Conservation (phyloP, 1,139 yeast species). For the Kurtzmaniella quercitrusa region DNA sequence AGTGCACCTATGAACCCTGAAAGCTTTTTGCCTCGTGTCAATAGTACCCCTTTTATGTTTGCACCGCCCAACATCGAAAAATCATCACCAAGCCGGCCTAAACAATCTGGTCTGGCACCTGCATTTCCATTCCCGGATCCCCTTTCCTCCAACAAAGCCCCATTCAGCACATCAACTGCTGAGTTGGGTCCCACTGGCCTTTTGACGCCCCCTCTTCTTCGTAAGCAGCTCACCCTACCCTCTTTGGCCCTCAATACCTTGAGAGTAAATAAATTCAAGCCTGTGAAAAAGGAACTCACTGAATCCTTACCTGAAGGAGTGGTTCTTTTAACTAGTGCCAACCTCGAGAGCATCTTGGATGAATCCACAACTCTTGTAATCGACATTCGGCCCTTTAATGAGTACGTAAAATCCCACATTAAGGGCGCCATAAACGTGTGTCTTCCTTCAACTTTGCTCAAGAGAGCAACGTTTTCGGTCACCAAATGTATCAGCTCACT, state of each 20-base stretch:
- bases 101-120: not conserved
- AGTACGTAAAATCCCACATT: conserved; percentile 50
- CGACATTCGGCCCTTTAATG: conserved; percentile 71
- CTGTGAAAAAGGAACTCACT: conserved; percentile 7
- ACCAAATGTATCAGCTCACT: conserved; percentile 54
- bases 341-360: conserved; percentile 10
- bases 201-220: conserved; percentile 3
- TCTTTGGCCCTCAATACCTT: conserved; percentile 4
- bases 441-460: conserved; percentile 72
- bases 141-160: not conserved
- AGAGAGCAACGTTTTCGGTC: conserved; percentile 61
- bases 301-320: conserved; percentile 4
- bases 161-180: not conserved
- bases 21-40: no score
- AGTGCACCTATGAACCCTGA: no score
- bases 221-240: conserved; percentile 6
- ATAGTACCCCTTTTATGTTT: no score
- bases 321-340: not conserved
- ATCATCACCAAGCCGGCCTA: not conserved
- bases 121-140: not conserved
- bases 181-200: not conserved
- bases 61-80: not conserved
- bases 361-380: conserved; percentile 30
- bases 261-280: conserved; percentile 10
- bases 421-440: conserved; percentile 62